Conservation (phyloP, 768 basidiomycete species). For the Coprinellus aureogranulatus region DNA sequence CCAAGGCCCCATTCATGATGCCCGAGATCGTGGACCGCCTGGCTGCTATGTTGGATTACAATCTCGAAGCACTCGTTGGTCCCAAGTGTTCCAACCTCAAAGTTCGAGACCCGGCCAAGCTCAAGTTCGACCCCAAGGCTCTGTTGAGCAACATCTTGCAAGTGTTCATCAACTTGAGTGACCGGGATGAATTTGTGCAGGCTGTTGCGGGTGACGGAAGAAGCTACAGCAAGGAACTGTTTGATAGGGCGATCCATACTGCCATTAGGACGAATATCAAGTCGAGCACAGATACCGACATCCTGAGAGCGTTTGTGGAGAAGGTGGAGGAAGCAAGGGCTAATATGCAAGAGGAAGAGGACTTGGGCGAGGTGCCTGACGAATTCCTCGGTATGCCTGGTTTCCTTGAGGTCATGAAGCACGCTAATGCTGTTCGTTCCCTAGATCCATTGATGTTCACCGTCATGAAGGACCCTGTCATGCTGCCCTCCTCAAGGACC, state of each 20-base stretch:
- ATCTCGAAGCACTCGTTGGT: conserved; percentile 84
- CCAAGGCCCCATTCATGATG: conserved; percentile 90
- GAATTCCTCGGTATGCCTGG: conserved; percentile 79
- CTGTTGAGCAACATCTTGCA: conserved; percentile 85
- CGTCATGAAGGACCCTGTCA: conserved; percentile 94
- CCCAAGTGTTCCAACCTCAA: conserved; percentile 83
- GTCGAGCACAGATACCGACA: conserved; percentile 70
- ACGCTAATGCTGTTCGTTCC: too few species aligned
- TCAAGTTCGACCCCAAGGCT: conserved; percentile 80
- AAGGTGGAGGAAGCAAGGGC: conserved; percentile 83
- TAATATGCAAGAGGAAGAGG: conserved; percentile 84
- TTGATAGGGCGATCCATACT: conserved; percentile 72
- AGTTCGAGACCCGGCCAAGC: conserved; percentile 84
- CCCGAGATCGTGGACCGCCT: conserved; percentile 94
- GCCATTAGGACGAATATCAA: conserved; percentile 65
- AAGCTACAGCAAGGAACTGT: conserved; percentile 82
- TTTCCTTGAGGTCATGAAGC: too few species aligned
- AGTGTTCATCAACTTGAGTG: conserved; percentile 86
- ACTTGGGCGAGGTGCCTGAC: conserved; percentile 89
- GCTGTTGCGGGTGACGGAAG: conserved; percentile 94
- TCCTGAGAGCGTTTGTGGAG: conserved; percentile 64
- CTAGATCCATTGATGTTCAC: conserved; percentile 87
- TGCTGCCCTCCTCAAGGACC: conserved; percentile 75
- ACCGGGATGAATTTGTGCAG: conserved; percentile 71
- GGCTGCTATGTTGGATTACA: conserved; percentile 96